Conservation (phyloP, 352 stramenopile species). For the Halophytophthora polymorphica region DNA sequence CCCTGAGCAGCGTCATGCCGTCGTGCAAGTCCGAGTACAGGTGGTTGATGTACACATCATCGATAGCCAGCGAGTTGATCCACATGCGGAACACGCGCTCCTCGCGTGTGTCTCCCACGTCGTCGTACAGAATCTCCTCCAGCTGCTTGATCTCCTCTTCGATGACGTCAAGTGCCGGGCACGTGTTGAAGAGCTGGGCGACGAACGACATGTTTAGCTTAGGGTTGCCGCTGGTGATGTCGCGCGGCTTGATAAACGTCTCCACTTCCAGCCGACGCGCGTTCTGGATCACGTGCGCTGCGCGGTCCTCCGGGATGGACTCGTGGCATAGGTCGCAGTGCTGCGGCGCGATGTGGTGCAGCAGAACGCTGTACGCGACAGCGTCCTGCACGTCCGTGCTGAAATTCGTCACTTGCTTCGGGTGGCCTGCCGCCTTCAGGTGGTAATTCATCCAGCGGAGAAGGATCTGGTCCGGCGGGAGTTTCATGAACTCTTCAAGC, state of each 20-base stretch:
- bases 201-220: constrained; percentile 92
- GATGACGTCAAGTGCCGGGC: constrained; percentile 76
- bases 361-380: constrained; percentile 81
- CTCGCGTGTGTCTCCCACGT: constrained; percentile 83
- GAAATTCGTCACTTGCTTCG: constrained; percentile 80
- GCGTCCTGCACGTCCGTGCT: constrained; percentile 80
- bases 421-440: constrained; percentile 68
- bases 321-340: constrained; percentile 68
- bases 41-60: constrained; percentile 89
- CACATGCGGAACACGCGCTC: constrained; percentile 90
- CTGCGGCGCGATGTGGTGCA: constrained; percentile 84
- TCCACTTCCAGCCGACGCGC: constrained; percentile 80
- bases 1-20: constrained; percentile 87
- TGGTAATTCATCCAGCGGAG: constrained; percentile 95
- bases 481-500: constrained; percentile 88
- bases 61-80: constrained; percentile 91
- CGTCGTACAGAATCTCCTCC: constrained; percentile 86
- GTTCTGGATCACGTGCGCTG: constrained; percentile 82
- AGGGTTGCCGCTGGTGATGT: constrained; percentile 91
- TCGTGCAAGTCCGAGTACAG: constrained; percentile 89
- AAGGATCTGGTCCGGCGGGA: constrained; percentile 89
- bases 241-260: constrained; percentile 90
- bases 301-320: constrained; percentile 52
- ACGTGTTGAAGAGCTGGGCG: constrained; percentile 92
- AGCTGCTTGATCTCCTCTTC: constrained; percentile 85